phyloP scores from a whole-genome alignment of 225 moss, liverwort and hornwort genomes.

The Pleurozium schreberi region DNA sequence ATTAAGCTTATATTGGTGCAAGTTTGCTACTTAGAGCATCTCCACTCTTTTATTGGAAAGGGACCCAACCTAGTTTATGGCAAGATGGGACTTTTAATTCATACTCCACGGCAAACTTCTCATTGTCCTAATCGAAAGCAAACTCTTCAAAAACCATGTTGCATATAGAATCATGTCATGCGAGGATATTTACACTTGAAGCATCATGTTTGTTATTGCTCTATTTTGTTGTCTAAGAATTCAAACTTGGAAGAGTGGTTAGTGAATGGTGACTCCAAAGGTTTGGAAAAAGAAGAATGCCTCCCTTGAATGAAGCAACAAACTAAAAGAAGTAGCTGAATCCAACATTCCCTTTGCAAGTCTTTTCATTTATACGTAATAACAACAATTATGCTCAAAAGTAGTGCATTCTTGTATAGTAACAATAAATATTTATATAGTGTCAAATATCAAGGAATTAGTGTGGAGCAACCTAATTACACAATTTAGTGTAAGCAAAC shows the following conservation, averaged over 20 bases:
- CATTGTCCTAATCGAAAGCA: fast-evolving
- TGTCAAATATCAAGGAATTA: no score
- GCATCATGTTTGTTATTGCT: background rate
- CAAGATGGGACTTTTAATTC: fast-evolving
- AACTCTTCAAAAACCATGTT: fast-evolving
- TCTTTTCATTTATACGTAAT: no score
- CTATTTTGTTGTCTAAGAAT: no score
- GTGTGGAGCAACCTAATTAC: no score
- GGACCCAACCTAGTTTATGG: fast-evolving
- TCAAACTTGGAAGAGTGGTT: background rate
- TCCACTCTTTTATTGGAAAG: fast-evolving
- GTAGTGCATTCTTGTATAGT: no score
- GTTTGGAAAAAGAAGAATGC: background rate
- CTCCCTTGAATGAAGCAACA: background rate
- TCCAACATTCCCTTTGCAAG: no score
- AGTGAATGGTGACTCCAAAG: background rate
- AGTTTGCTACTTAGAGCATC: background rate
- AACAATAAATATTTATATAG: no score
- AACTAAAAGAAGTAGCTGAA: fast-evolving
- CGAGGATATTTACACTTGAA: fast-evolving
- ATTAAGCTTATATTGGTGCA: background rate
- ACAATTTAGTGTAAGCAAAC: no score
- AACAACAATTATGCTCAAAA: no score
- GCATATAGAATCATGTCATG: fast-evolving
- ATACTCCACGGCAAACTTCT: fast-evolving